Evolutionary conservation across 805 yeast genomes (phyloP), one percentile per base, ranked within the genome.

Genomic region (Dipodascus albidus): DNA sequence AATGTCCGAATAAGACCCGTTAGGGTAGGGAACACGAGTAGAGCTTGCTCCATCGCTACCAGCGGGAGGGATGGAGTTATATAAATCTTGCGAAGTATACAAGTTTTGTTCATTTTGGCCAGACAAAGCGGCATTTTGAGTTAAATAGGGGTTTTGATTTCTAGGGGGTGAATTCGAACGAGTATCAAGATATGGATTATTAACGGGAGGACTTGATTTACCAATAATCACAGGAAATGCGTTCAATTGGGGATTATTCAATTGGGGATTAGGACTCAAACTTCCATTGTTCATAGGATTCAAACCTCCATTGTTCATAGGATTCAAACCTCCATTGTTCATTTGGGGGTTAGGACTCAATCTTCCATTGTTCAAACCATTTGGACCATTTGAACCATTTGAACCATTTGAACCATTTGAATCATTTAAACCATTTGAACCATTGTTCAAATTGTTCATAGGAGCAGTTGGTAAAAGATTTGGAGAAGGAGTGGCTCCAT

Each of bases 191-290:
- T 38, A 38, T 11, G 44, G 44, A 14, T 38, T 38, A 11, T 4
- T 19, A 38, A 6, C 3, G n/a, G 44, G 44, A 27, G 33, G 9
- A 27, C 33, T 11, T 11, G 11, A 6, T 27, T n/a, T n/a, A n/a
- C n/a, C n/a, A n/a, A n/a, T n/a, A n/a, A n/a, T n/a, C n/a, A n/a
- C n/a, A n/a, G n/a, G n/a, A n/a, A n/a, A n/a, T n/a, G n/a, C 17
- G 49, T 50, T 15, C 11, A 21, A 35, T 20, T 22, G n/a, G 52
- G 24, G 41, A n/a, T 9, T 21, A 19, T 49, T 17, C 31, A 21
- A 24, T 49, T 51, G 9, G 50, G 47, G 4, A 31, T 17, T 2
- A 51, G 55, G 19, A 50, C 53, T 20, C 33, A 27, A 27, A 6
- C 33, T 27, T 6, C 33, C 33, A 27, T 27, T 27, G 33, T 27